phyloP scores from a whole-genome alignment of 1,284 basidiomycete genomes.

The Malassezia obtusa region DNA sequence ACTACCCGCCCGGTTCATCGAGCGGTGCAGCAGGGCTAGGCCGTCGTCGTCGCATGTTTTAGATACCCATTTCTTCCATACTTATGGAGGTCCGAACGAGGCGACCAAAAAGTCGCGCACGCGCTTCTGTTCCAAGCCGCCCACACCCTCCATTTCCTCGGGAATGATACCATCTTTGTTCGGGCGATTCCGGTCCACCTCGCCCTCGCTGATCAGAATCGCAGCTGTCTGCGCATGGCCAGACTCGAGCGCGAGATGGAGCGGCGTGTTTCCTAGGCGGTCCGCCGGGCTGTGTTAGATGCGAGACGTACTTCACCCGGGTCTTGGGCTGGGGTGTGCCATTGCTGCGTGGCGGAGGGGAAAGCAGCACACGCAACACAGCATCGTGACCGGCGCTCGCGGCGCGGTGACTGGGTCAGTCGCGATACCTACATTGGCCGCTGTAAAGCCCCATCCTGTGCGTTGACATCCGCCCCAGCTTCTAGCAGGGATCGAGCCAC shows the following conservation, averaged over 20 bases:
- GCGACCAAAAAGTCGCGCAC: constrained; percentile 8
- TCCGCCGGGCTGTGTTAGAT: constrained; percentile 20
- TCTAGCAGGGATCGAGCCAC: constrained; percentile 23
- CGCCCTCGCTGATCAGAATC: constrained; percentile 24
- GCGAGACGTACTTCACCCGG: constrained; percentile 24
- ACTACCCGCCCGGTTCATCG: constrained; percentile 30
- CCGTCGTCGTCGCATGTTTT: constrained; percentile 36
- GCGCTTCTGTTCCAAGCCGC: constrained; percentile 22
- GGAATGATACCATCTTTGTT: constrained; percentile 24
- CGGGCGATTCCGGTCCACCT: constrained; percentile 19
- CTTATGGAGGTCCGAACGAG: constrained; percentile 12
- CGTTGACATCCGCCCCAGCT: constrained; percentile 24
- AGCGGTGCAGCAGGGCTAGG: constrained; percentile 31
- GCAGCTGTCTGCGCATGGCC: constrained; percentile 25
- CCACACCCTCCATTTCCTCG: constrained; percentile 26
- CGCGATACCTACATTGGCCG: constrained; percentile 18
- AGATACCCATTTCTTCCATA: constrained; percentile 2
- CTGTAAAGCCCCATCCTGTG: constrained; percentile 26
- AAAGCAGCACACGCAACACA: constrained; percentile 20
- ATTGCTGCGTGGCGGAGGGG: constrained; percentile 20
- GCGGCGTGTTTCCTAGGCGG: constrained; percentile 27
- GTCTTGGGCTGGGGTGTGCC: constrained; percentile 23
- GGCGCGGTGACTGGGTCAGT: constrained; percentile 23
- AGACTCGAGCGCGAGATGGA: constrained; percentile 29
- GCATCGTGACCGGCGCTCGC: constrained; percentile 21